Evolutionary conservation across 2,329 filamentous ascomycete genomes (phyloP), one percentile per base, ranked within the genome.

Genomic region (Diatrype stigma): DNA sequence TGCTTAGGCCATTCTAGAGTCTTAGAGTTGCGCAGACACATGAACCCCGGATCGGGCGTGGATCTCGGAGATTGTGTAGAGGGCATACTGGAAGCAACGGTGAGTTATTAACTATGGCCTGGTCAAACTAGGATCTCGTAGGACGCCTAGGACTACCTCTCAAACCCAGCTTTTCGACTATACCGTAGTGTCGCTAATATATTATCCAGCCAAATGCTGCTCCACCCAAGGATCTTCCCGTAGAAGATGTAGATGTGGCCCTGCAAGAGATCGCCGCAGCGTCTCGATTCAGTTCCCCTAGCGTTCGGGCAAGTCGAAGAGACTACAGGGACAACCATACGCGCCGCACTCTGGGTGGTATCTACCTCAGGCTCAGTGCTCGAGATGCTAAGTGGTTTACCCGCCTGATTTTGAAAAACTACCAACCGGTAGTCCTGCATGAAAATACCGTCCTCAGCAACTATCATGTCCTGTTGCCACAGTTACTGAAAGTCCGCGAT

Each of bases 361-460:
- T 92, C 1, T 88, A 87, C 60, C 72, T 70, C 28, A 78, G 81
- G 7, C 63, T 90, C 10, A 74, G 75, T 44, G 81, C 89, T 3
- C 74, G 75, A 42, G 89, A 96, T 63, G 87, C 85, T 3, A 96
- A 96, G 70, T 96, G 92, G 92, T 76, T 96, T 11, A 89, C 89
- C 0, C 80, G 92, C 3, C 73, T 96, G 28, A 75, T 96, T 6
- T 73, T 96, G 26, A 94, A 95, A 63, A 80, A 85, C 55, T 89
- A 86, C 52, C 75, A 79, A n/a, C 86, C 87, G 0, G 74, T 92
- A 0, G 65, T 78, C 2, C 63, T 95, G 2, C 82, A 90, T 21
- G 69, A 73, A 6, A 57, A 67, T 1, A 66, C 79, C 17, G 69
- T 89, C 0, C 75, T 88, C 45, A 70, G 72, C 12, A 75, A 74